Base-by-base conservation (phyloP, 2,329 filamentous ascomycete genomes). In the Periconia sp. region DNA sequence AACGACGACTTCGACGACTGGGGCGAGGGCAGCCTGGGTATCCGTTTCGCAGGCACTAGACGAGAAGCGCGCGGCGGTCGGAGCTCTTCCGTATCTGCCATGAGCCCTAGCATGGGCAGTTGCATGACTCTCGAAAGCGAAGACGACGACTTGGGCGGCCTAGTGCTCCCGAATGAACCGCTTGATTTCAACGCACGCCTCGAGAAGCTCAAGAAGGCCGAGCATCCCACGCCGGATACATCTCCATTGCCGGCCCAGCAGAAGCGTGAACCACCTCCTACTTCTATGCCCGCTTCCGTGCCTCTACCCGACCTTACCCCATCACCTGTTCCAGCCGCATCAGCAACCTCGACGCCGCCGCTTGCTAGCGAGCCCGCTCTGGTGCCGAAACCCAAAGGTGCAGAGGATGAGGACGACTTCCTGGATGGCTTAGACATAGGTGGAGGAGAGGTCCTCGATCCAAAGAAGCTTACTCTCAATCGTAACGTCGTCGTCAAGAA, bases 101-200 rank as follows among this genome's bases (percentile, higher is more conserved):
- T 96, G 68, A 97, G 92, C 64, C 92, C 94, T 11, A 97, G 92
- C 67, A 82, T 95, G 42, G 89, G 91, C 15, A 97, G 92, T 69
- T 94, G 89, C 52, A 85, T 95, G 57, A 96, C 91, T 2, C 82
- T 84, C 8, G 94, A 96, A 73, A 97, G 92, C 63, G 92, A 96
- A 64, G 92, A 96, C 56, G 92, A 97, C 68, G 87, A 88, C 5
- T 81, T 97, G 47, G 89, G 94, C 48, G 92, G 92, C n/a, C 79
- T 99, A 11, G 77, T 96, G 15, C 78, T 97, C 13, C 94, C 94
- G 0, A 80, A 82, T 40, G 92, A 91, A 1, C 89, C 89, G 15
- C 77, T 99, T 38, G 86, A 96, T 69, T 88, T 97, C 60, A 82
- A 83, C 28, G 86, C 90, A 52, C 85, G 90, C 38, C 75, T 97